Percentiles rank a stretch among this genome's conserved stretches.
phyloP scores from a whole-genome alignment of 768 basidiomycete genomes.

The Tylopilus rubrobrunneus region DNA sequence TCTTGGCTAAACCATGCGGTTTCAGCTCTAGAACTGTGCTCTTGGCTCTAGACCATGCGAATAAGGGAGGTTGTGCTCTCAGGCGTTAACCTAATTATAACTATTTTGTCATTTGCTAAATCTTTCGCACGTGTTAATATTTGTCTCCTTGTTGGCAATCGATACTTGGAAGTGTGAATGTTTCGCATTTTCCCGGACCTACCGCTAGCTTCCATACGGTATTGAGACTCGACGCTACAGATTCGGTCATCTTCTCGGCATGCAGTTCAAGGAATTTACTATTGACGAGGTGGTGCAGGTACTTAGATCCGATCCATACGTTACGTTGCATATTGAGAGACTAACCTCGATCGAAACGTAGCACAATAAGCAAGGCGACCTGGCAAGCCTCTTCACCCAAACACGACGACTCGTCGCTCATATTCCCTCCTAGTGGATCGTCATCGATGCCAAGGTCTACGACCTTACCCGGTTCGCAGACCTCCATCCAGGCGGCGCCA shows the following conservation, averaged over 20 bases:
- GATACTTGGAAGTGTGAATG: neutral
- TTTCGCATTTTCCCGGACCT: neutral
- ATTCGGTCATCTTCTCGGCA: neutral
- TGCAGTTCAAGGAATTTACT: conserved; percentile 37
- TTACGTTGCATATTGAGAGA: neutral
- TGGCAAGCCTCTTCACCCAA: conserved; percentile 43
- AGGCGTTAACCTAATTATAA: neutral
- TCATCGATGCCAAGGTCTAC: conserved; percentile 79
- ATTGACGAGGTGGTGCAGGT: conserved; percentile 69
- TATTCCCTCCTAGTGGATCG: conserved; percentile 57
- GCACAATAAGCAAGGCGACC: conserved; percentile 85
- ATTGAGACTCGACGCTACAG: neutral
- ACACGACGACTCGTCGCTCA: neutral
- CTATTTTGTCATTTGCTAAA: neutral
- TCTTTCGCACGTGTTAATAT: neutral
- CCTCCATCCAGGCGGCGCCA: conserved; percentile 81
- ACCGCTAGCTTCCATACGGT: no score
- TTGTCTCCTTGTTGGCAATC: neutral
- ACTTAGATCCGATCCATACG: conserved; percentile 7
- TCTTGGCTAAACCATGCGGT: neutral
- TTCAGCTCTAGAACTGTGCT: conserved; percentile 17
- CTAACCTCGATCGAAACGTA: conserved; percentile 27
- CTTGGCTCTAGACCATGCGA: neutral
- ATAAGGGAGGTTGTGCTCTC: neutral
- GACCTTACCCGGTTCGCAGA: conserved; percentile 77